Percentiles rank a stretch among this genome's conserved stretches.
Evolutionary conservation across 768 basidiomycete genomes (phyloP).

Genomic region (Tulasnella sp.): DNA sequence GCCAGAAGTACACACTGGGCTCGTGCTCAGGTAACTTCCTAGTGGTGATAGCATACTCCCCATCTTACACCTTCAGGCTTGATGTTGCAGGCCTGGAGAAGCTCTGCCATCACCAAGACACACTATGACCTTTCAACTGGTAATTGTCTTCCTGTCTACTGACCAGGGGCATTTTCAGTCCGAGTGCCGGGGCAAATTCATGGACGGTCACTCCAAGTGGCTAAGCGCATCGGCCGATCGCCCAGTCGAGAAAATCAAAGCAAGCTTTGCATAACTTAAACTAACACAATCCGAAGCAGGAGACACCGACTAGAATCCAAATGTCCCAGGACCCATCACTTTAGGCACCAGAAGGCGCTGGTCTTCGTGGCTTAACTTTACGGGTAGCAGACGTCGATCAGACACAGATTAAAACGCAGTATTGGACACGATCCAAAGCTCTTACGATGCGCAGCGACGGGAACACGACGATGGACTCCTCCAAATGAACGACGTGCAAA

Average conservation of each 20-base stretch:
- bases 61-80: too few relatives aligned
- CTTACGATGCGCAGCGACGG: not conserved
- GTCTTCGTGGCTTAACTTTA: not conserved
- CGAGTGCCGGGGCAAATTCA: too few relatives aligned
- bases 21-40: too few relatives aligned
- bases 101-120: not conserved
- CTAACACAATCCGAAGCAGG: not conserved
- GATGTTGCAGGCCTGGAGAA: too few relatives aligned
- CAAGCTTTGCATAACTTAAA: too few relatives aligned
- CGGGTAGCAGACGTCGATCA: not conserved
- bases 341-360: not conserved
- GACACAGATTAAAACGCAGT: not conserved
- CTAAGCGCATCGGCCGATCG: too few relatives aligned
- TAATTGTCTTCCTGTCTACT: too few relatives aligned
- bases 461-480: not conserved
- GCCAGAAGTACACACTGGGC: too few relatives aligned
- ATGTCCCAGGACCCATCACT: not conserved
- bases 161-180: too few relatives aligned
- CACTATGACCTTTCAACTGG: too few relatives aligned
- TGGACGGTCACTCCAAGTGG: too few relatives aligned
- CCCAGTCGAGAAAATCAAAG: not conserved
- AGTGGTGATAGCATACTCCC: too few relatives aligned
- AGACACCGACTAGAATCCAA: not conserved
- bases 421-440: not conserved
- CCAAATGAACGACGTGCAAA: not conserved